phyloP scores from a whole-genome alignment of 176 grass and related monocot species.

The Miscanthus lutarioriparius region DNA sequence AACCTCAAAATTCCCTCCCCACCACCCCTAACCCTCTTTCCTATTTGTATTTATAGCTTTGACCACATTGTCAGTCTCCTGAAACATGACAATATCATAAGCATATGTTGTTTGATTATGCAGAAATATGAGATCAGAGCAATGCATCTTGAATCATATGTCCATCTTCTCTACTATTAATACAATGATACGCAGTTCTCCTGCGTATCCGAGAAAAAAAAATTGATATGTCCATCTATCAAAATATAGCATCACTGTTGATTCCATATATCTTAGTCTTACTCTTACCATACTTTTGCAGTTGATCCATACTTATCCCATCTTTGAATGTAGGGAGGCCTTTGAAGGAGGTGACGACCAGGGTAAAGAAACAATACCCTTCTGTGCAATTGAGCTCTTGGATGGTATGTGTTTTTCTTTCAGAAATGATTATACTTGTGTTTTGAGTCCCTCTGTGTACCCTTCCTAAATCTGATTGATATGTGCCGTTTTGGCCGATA shows the following conservation, averaged over 20 bases:
- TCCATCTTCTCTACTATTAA: background rate
- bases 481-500: constrained; percentile 83
- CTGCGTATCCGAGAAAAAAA: too few relatives aligned
- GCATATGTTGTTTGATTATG: background rate
- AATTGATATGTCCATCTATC: background rate
- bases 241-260: background rate
- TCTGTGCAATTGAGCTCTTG: constrained; percentile 90
- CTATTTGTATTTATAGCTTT: background rate
- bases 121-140: background rate
- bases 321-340: constrained; percentile 62
- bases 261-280: background rate
- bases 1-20: background rate
- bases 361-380: constrained; percentile 80
- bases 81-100: background rate
- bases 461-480: constrained; percentile 9
- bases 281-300: background rate
- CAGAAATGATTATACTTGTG: background rate
- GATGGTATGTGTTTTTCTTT: constrained; percentile 56
- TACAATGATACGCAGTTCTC: too few relatives aligned
- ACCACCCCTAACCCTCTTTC: background rate
- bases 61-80: background rate
- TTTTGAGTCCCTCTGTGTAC: background rate
- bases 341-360: constrained; percentile 63
- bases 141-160: background rate
- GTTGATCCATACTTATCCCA: constrained; percentile 15